Evolutionary conservation across 2,329 filamentous ascomycete species (phyloP), one percentile per base, ranked within the genome.

Genomic region (Westerdykella aurantiaca): DNA sequence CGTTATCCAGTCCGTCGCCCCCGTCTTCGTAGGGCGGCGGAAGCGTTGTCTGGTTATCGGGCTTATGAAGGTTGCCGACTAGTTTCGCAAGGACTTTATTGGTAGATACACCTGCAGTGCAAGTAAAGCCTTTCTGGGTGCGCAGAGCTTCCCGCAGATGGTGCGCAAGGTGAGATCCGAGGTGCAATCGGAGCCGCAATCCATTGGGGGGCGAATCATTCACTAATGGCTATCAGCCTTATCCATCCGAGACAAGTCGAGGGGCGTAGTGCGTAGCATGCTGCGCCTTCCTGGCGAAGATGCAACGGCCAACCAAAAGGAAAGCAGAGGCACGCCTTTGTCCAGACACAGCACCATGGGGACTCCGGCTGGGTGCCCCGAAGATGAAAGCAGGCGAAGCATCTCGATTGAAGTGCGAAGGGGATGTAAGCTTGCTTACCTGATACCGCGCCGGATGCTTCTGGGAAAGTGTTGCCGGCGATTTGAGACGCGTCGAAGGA

Each of bases 1-100:
- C 75, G 46, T 82, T 82, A 31, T 65, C 60, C n/a, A 38, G 5
- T 5, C 31, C 38, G 17, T 18, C 40, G 17, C n/a, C 25, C 14
- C 43, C 40, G 6, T 44, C 45, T 31, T 54, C 47, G 42, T 79
- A 78, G 1, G 85, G 79, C 5, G 85, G 82, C 35, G 95, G 68
- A 6, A 97, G 71, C 0, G 86, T 88, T 0, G 91, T 97, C 66
- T 97, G 93, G 48, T 81, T 85, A 46, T 83, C 83, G 1, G 91
- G 91, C 69, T 97, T 97, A 63, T 96, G 81, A 46, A 84, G 73
- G 63, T 81, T 86, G 11, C 91, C 91, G 9, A 82, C 86, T 12
- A 97, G 76, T 66, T 97, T 97, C 46, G 86, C 82, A 10, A 95
- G 73, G 5, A 91, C 68, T 66, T 97, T 97, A 58, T 85, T 91